phyloP scores from a whole-genome alignment of 2,329 filamentous ascomycete genomes.

The Calonectria leucothoes region DNA sequence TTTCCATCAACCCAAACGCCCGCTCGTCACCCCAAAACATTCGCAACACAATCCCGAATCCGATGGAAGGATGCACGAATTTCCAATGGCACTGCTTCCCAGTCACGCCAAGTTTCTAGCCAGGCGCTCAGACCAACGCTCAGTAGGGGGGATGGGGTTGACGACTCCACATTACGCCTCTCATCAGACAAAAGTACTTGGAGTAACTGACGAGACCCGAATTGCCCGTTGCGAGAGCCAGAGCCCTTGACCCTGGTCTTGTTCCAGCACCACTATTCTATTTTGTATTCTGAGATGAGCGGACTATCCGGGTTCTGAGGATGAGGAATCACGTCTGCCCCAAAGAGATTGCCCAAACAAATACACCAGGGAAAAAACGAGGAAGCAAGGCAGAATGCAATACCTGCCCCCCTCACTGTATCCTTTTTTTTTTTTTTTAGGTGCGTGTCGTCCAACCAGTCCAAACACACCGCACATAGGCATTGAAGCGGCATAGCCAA shows the following conservation, averaged over 20 bases:
- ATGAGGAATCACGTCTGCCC: constrained; percentile 4
- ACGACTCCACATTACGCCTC: constrained; percentile 15
- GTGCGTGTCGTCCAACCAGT: not conserved
- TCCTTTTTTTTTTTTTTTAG: not conserved
- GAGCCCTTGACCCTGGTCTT: constrained; percentile 9
- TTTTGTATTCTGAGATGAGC: constrained; percentile 6
- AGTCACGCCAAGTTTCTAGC: constrained; percentile 6
- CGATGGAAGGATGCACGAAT: constrained; percentile 2
- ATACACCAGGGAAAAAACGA: not conserved
- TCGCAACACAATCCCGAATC: constrained; percentile 2
- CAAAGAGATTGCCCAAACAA: not conserved
- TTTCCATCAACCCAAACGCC: constrained; percentile 3
- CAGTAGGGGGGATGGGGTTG: not conserved
- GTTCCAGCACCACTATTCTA: not conserved
- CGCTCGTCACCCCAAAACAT: constrained; percentile 2
- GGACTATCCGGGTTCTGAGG: not conserved
- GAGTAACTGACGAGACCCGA: constrained; percentile 16
- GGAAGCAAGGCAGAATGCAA: not conserved
- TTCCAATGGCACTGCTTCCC: constrained; percentile 4
- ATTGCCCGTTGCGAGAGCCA: constrained; percentile 15
- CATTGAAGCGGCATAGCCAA: not conserved
- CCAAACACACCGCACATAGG: not conserved
- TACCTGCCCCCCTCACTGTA: not conserved
- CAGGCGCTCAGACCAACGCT: constrained; percentile 2
- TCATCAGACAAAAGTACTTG: constrained; percentile 26